Conservation (phyloP, 2,329 filamentous ascomycete species). For the Cadophora gregata region DNA sequence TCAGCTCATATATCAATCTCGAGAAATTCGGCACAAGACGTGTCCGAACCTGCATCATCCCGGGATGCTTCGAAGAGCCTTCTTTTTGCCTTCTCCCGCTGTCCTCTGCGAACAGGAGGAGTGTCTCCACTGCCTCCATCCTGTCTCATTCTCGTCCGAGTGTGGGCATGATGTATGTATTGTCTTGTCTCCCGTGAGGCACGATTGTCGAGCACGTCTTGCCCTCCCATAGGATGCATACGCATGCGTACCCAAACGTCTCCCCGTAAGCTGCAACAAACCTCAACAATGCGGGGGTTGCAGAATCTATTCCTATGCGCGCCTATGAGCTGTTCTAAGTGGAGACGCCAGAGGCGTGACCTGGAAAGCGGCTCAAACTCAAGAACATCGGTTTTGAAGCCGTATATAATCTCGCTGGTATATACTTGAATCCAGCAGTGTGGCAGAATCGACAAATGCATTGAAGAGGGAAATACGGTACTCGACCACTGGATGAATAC, state of each 20-base stretch:
- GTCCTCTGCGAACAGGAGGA: background rate
- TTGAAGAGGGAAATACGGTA: constrained; percentile 2
- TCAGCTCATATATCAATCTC: background rate
- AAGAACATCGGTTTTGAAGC: background rate
- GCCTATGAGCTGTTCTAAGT: constrained; percentile 1
- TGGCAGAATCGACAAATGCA: background rate
- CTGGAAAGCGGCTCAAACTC: background rate
- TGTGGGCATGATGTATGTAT: background rate
- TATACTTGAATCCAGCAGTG: background rate
- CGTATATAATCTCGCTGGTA: background rate
- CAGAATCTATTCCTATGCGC: background rate
- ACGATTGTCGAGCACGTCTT: background rate
- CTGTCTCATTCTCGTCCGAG: background rate
- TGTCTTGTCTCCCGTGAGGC: background rate
- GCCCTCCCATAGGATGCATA: background rate
- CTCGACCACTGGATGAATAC: background rate
- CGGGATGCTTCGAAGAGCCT: background rate
- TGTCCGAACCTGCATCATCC: constrained; percentile 10
- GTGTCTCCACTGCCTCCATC: background rate
- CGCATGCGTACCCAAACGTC: background rate
- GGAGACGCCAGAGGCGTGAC: background rate
- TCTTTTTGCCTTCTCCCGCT: background rate
- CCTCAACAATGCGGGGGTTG: constrained; percentile 6
- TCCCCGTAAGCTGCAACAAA: background rate
- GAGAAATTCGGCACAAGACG: background rate